Conservation (phyloP, 495 filamentous ascomycete species). For the Staphylotrichum tortipilum region DNA sequence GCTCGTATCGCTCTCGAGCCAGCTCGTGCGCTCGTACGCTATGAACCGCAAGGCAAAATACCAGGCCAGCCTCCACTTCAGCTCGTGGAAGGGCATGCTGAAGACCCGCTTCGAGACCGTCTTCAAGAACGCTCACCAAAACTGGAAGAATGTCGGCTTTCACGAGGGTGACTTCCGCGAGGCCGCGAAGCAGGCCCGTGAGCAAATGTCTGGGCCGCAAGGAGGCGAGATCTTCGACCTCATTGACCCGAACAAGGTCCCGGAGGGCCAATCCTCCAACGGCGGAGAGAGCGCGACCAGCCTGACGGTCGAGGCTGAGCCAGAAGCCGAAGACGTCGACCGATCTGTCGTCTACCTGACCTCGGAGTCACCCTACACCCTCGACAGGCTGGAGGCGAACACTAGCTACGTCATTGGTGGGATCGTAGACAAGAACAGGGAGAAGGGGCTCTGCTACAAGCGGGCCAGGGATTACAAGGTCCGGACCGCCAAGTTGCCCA, state of each 20-base stretch:
- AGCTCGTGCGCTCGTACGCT: constrained; percentile 82
- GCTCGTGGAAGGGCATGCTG: constrained; percentile 66
- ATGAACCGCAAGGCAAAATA: constrained; percentile 63
- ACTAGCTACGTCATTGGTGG: constrained; percentile 91
- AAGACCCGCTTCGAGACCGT: constrained; percentile 71
- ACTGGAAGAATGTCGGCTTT: constrained; percentile 72
- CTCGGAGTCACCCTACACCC: constrained; percentile 72
- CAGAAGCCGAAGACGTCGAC: constrained; percentile 30
- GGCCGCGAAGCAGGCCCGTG: constrained; percentile 50
- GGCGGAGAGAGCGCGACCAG: background rate
- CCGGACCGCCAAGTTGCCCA: constrained; percentile 81
- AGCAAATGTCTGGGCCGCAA: constrained; percentile 46
- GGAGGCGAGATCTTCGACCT: constrained; percentile 49
- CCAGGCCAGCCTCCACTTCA: constrained; percentile 61
- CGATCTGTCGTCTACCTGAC: constrained; percentile 70
- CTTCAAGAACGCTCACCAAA: constrained; percentile 54
- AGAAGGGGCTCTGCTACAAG: constrained; percentile 90
- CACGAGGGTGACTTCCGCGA: constrained; percentile 59
- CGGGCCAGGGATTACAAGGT: constrained; percentile 64
- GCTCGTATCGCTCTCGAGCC: constrained; percentile 66
- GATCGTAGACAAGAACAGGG: constrained; percentile 86
- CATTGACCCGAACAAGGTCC: constrained; percentile 36
- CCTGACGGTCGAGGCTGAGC: constrained; percentile 14
- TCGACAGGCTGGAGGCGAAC: constrained; percentile 71
- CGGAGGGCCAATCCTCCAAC: constrained; percentile 12